These are phyloP conservation scores for Cudoniella acicularis DNA, from an alignment of 495 filamentous ascomycete genomes.

Conservation along the genomic window DNA sequence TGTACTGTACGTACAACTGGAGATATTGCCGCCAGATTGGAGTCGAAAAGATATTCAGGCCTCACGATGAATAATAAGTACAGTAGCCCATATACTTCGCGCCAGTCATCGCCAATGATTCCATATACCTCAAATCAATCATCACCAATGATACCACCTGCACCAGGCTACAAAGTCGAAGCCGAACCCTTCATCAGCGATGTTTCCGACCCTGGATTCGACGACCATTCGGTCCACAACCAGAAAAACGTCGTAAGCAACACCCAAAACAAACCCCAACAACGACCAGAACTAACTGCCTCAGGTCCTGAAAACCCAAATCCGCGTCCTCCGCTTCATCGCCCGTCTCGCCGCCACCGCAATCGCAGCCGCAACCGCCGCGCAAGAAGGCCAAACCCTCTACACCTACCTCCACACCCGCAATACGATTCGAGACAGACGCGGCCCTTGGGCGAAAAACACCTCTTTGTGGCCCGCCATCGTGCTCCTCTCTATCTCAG, in stretches of 20 bases:
- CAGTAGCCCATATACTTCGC: background rate
- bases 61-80: background rate
- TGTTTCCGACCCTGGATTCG: background rate
- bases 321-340: slow-evolving; percentile 10
- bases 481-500: slow-evolving; percentile 4
- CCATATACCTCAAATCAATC: background rate
- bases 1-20: too few relatives aligned
- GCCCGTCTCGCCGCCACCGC: slow-evolving; percentile 2
- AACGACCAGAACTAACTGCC: too few relatives aligned
- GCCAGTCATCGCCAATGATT: background rate
- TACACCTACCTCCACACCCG: slow-evolving; percentile 2
- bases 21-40: too few relatives aligned
- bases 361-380: slow-evolving; percentile 2
- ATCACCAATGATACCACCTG: background rate
- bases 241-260: background rate
- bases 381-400: slow-evolving; percentile 8
- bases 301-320: slow-evolving; percentile 12
- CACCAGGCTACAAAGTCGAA: background rate
- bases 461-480: slow-evolving; percentile 15
- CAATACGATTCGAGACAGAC: background rate
- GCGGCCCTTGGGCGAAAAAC: slow-evolving; percentile 15
- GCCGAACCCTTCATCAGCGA: background rate
- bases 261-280: background rate
- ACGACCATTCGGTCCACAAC: too few relatives aligned
- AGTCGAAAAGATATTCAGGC: too few relatives aligned